Base-by-base conservation (phyloP, 2,329 filamentous ascomycete species). In the Diaporthe sp. region DNA sequence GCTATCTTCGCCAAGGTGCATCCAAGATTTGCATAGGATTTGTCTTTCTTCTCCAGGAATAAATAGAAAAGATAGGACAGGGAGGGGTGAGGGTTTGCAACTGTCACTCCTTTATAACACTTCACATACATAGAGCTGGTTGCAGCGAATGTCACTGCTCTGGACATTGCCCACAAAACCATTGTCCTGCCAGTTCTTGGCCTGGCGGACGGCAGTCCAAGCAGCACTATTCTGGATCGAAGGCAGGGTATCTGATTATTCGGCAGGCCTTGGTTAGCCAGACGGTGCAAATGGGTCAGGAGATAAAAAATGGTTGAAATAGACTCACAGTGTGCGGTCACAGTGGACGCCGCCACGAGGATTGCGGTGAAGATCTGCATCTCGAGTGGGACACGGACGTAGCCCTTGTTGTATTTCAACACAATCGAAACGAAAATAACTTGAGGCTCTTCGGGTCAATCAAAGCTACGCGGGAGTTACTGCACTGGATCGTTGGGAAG, bases 141-240 rank as follows among this genome's bases (percentile, higher is more conserved):
- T 81, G 79, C 82, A 82, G 42, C 81, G 78, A 72, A 82, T 82
- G 55, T 80, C 78, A 22, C 77, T 60, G 25, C 80, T 81, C 12
- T 75, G 78, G 46, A 82, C 79, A 71, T 81, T 77, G n/a, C 71
- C 71, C 25, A 80, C 79, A 62, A 79, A 79, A 53, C 78, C 79
- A 51, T 80, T 80, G 74, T 76, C 72, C 58, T 80, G 78, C 74
- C 76, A 79, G 76, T 80, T 79, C 68, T 79, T 77, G 3, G 79
- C 78, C 58, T 76, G 71, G 19, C 79, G 78, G 22, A 80, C 79
- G 65, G 75, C 78, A 25, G 78, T 68, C 78, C 78, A 79, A 2
- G 71, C 75, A n/a, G 75, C 71, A n/a, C 71, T 58, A 8, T 44
- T 57, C 37, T 76, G 39, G 19, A 79, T 72, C 6, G 76, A 75